Conservation (phyloP, 805 yeast species). For the Yamadazyma olivae region DNA sequence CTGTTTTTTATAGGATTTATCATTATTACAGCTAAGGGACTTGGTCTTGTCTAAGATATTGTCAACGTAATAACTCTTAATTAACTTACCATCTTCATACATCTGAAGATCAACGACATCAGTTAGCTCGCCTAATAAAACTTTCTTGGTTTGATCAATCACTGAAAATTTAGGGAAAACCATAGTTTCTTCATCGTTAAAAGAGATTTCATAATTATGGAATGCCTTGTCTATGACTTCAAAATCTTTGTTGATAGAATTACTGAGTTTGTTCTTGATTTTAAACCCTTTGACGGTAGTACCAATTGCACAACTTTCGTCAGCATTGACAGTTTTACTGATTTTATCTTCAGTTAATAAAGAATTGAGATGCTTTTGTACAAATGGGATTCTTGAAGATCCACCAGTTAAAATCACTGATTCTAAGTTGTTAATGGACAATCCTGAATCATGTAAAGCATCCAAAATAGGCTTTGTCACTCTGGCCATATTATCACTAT, state of each 20-base stretch:
- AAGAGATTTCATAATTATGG: slow-evolving; percentile 43
- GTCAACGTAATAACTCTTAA: slow-evolving; percentile 24
- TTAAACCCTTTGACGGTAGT: slow-evolving; percentile 78
- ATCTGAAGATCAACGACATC: slow-evolving; percentile 27
- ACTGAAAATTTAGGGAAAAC: slow-evolving; percentile 49
- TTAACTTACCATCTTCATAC: slow-evolving; percentile 37
- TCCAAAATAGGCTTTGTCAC: slow-evolving; percentile 53
- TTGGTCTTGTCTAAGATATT: slow-evolving; percentile 24
- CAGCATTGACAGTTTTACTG: slow-evolving; percentile 88
- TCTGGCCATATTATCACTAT: slow-evolving; percentile 42
- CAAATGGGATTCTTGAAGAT: slow-evolving; percentile 83
- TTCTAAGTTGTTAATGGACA: slow-evolving; percentile 37
- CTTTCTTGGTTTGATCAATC: slow-evolving; percentile 27
- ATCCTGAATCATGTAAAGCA: slow-evolving; percentile 40
- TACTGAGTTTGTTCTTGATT: slow-evolving; percentile 63
- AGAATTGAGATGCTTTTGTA: slow-evolving; percentile 58
- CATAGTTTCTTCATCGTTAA: slow-evolving; percentile 17
- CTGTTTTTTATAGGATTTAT: slow-evolving; percentile 17
- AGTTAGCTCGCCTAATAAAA: slow-evolving; percentile 35
- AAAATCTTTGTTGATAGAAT: slow-evolving; percentile 50
- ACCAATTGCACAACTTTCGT: slow-evolving; percentile 91
- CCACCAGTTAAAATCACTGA: slow-evolving; percentile 89
- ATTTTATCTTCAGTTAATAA: slow-evolving; percentile 52
- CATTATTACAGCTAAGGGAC: slow-evolving; percentile 39
- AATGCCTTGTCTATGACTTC: slow-evolving; percentile 54